Conservation (phyloP, 306 rosid genomes). For the Boehmeria nivea region DNA sequence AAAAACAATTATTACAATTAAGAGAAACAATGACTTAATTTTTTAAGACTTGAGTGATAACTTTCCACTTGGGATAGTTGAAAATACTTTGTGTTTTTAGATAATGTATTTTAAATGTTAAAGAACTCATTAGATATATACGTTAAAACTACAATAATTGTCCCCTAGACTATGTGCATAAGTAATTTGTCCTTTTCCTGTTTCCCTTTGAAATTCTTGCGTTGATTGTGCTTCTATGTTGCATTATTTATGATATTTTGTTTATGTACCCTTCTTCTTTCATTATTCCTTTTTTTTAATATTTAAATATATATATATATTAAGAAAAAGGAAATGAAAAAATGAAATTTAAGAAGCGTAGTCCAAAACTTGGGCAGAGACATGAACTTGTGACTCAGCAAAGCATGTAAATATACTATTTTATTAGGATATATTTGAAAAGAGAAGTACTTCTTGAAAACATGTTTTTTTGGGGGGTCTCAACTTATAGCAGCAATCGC, state of each 20-base stretch:
- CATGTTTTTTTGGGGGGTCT: constrained; percentile 7
- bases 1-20: constrained; percentile 9
- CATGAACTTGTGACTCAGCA: constrained; percentile 17
- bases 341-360: too few species aligned
- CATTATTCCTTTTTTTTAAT: background rate
- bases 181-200: constrained; percentile 15
- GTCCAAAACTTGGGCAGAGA: constrained; percentile 12
- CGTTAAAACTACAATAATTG: background rate
- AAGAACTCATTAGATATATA: background rate
- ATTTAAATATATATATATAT: too few species aligned
- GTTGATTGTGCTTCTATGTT: constrained; percentile 14
- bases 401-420: constrained; percentile 12
- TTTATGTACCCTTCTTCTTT: background rate
- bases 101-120: constrained; percentile 4
- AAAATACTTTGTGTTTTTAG: background rate
- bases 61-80: constrained; percentile 9
- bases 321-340: background rate
- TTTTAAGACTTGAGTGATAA: constrained; percentile 4
- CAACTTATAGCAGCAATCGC: too few species aligned
- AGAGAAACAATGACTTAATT: constrained; percentile 9
- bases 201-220: constrained; percentile 10
- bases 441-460: background rate
- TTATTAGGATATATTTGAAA: constrained; percentile 2
- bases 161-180: background rate
- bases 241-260: background rate